Percentiles rank a stretch among this genome's conserved stretches.
Conservation (phyloP, 106 monocot species). For the Apostasia shenzhenica region DNA sequence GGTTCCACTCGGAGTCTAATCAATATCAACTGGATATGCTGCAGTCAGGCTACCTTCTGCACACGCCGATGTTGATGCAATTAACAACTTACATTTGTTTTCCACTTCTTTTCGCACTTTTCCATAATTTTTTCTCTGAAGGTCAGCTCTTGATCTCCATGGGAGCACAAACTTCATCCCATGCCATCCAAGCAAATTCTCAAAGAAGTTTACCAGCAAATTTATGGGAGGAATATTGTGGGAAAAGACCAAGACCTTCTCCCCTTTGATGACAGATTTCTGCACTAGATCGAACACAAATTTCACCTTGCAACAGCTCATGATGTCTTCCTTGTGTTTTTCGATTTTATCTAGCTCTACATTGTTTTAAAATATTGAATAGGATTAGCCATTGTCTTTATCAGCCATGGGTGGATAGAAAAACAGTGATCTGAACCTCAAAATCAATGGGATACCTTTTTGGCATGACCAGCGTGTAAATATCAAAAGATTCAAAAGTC, state of each 20-base stretch:
- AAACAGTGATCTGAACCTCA: slow-evolving; percentile 44
- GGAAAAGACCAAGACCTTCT: slow-evolving; percentile 67
- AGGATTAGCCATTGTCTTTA: slow-evolving; percentile 28
- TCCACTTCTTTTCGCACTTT: slow-evolving; percentile 36
- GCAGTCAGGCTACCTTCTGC: slow-evolving; percentile 65
- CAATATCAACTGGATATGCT: slow-evolving; percentile 59
- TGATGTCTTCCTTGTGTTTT: slow-evolving; percentile 20
- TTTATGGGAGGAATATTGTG: slow-evolving; percentile 54
- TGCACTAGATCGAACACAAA: slow-evolving; percentile 60
- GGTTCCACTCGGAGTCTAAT: slow-evolving; percentile 76
- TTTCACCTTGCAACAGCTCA: slow-evolving; percentile 42
- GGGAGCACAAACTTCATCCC: slow-evolving; percentile 49
- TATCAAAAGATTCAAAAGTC: slow-evolving; percentile 38
- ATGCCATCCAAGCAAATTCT: slow-evolving; percentile 37
- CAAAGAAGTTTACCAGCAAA: slow-evolving; percentile 34
- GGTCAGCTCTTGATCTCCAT: slow-evolving; percentile 53
- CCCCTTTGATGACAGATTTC: slow-evolving; percentile 34
- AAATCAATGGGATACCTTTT: slow-evolving; percentile 35
- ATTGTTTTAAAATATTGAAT: slow-evolving; percentile 21
- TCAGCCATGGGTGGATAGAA: slow-evolving; percentile 61
- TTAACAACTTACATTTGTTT: slow-evolving; percentile 36
- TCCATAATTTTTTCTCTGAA: slow-evolving; percentile 44
- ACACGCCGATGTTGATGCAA: slow-evolving; percentile 69
- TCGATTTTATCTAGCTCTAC: slow-evolving; percentile 32
- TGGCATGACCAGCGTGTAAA: slow-evolving; percentile 39